Evolutionary conservation across 2,329 filamentous ascomycete species (phyloP).

Genomic region (Chaetoscypha palmicola): DNA sequence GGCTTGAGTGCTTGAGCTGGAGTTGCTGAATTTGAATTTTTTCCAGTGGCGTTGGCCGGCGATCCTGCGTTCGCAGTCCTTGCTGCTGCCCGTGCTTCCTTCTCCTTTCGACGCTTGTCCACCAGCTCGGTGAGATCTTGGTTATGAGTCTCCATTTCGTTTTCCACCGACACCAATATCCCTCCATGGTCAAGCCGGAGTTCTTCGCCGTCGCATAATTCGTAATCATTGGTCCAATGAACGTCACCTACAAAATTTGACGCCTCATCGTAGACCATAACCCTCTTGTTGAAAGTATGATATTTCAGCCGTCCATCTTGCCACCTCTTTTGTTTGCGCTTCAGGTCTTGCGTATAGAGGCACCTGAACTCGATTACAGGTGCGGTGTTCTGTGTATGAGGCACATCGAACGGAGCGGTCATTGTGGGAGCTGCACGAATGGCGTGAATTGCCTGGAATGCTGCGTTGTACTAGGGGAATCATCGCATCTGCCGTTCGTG

Average conservation of each 20-base stretch:
- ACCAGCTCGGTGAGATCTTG: conserved; percentile 73
- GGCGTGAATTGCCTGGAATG: no score
- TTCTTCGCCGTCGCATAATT: conserved; percentile 76
- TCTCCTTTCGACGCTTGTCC: conserved; percentile 58
- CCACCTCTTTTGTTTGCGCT: conserved; percentile 86
- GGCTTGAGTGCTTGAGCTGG: conserved; percentile 44
- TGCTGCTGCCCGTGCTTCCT: conserved; percentile 39
- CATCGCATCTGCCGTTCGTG: conserved; percentile 8
- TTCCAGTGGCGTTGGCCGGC: conserved; percentile 18
- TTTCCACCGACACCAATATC: conserved; percentile 72
- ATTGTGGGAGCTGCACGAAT: conserved; percentile 6
- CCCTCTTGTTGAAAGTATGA: conserved; percentile 82
- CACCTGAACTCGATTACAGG: conserved; percentile 81
- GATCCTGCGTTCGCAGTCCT: conserved; percentile 25
- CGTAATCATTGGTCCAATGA: conserved; percentile 65
- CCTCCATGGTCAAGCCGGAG: conserved; percentile 68
- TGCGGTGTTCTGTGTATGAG: conserved; percentile 43
- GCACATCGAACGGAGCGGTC: conserved; percentile 18
- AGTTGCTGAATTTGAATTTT: conserved; percentile 17
- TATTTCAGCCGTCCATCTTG: conserved; percentile 85
- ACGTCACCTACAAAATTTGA: conserved; percentile 78
- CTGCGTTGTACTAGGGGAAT: no score
- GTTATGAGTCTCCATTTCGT: conserved; percentile 63
- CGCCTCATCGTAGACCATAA: conserved; percentile 83
- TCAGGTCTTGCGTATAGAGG: conserved; percentile 79